These are phyloP conservation scores for Pyrenophora seminiperda DNA, from an alignment of 2,329 filamentous ascomycete genomes.

Conservation along the genomic window DNA sequence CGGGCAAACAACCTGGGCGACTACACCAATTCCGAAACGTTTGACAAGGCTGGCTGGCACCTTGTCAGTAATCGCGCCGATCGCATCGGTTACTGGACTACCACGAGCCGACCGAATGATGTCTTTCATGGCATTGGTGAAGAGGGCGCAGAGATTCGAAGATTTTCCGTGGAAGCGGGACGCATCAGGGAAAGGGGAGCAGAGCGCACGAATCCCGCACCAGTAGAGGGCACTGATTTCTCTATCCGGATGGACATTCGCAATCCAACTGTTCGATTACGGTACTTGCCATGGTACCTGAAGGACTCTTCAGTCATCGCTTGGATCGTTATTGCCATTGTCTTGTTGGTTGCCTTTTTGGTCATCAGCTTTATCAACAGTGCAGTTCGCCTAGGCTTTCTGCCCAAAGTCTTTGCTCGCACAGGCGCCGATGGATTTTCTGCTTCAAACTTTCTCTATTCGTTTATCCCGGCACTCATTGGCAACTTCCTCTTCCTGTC, in stretches of 20 bases:
- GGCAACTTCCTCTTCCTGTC: slow-evolving; percentile 70
- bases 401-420: slow-evolving; percentile 67
- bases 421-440: slow-evolving; percentile 72
- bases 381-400: slow-evolving; percentile 71
- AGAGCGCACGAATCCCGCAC: slow-evolving; percentile 27
- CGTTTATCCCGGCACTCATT: slow-evolving; percentile 71
- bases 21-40: slow-evolving; percentile 72
- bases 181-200: slow-evolving; percentile 54
- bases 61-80: slow-evolving; percentile 65
- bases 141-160: slow-evolving; percentile 57
- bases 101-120: slow-evolving; percentile 65
- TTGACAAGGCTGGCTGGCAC: slow-evolving; percentile 58
- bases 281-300: slow-evolving; percentile 79
- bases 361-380: slow-evolving; percentile 77
- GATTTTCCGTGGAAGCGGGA: slow-evolving; percentile 58
- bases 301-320: slow-evolving; percentile 67
- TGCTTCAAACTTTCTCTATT: slow-evolving; percentile 85
- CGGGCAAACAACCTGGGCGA: slow-evolving; percentile 77
- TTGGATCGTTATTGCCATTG: slow-evolving; percentile 58
- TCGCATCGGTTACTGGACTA: slow-evolving; percentile 85
- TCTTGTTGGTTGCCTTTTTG: slow-evolving; percentile 60
- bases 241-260: slow-evolving; percentile 58
- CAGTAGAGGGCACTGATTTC: slow-evolving; percentile 40
- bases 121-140: slow-evolving; percentile 83
- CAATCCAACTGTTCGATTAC: slow-evolving; percentile 61